phyloP scores from a whole-genome alignment of 139 green algal genomes.

The Chlamydomonas urium region DNA sequence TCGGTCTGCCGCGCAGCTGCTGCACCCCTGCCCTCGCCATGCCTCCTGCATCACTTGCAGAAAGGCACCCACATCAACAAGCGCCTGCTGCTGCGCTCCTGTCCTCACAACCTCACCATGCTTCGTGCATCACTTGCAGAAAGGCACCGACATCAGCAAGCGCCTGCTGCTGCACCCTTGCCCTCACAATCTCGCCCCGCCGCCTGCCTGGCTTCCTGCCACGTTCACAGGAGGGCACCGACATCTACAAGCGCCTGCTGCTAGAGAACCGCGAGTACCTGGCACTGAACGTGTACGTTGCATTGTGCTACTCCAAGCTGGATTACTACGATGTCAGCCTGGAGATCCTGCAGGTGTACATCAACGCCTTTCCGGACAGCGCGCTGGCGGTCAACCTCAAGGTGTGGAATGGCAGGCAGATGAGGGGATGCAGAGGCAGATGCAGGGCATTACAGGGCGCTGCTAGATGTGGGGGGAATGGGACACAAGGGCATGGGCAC shows the following conservation, averaged over 20 bases:
- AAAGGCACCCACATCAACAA: too few species aligned
- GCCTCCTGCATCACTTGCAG: too few species aligned
- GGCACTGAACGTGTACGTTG: constrained; percentile 79
- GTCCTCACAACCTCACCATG: too few species aligned
- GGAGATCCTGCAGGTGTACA: constrained; percentile 68
- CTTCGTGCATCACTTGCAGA: not conserved
- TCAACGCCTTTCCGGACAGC: constrained; percentile 53
- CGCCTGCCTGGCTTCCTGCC: too few species aligned
- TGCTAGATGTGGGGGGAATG: too few species aligned
- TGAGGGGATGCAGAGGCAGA: not conserved
- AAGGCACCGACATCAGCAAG: constrained; percentile 84
- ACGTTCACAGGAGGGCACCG: constrained; percentile 51
- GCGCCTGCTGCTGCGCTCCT: too few species aligned
- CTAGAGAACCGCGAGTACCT: constrained; percentile 63
- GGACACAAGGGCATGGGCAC: too few species aligned
- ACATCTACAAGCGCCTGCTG: constrained; percentile 82
- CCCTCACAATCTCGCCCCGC: too few species aligned
- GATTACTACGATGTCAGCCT: constrained; percentile 83
- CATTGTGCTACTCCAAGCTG: constrained; percentile 81
- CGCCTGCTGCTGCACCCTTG: constrained; percentile 65
- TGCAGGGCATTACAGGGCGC: too few species aligned
- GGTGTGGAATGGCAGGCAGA: constrained; percentile 50
- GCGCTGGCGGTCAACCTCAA: constrained; percentile 73
- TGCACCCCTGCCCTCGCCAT: too few species aligned
- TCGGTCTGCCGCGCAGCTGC: too few species aligned